A percentile compares a stretch with the other conserved stretches of the same genome.
These are phyloP conservation scores for Carpinus viminea DNA, from an alignment of 306 rosid genomes.

Conservation along the genomic window DNA sequence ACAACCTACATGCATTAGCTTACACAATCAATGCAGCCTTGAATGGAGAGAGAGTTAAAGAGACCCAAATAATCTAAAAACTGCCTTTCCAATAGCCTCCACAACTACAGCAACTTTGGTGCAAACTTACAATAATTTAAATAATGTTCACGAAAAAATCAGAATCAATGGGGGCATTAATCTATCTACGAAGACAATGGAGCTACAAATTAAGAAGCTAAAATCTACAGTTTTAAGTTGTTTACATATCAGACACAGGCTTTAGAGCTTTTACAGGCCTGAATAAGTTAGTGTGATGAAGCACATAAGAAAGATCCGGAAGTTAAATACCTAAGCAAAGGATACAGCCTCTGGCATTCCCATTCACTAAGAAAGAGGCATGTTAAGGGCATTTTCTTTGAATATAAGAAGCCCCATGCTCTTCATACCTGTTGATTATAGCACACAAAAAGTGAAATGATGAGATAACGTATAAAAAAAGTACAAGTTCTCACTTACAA, in stretches of 20 bases:
- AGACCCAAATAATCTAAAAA: no score
- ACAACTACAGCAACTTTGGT: no score
- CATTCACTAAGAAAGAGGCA: not conserved
- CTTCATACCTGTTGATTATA: slow-evolving; percentile 74
- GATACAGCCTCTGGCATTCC: no score
- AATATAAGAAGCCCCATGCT: slow-evolving; percentile 95
- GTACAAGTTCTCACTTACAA: not conserved
- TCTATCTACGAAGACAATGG: not conserved
- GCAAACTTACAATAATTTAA: not conserved
- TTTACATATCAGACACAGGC: not conserved
- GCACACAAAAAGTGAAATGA: slow-evolving; percentile 11
- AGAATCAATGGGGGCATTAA: not conserved
- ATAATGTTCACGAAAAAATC: not conserved
- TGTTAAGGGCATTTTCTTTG: slow-evolving; percentile 91
- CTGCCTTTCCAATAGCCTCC: no score
- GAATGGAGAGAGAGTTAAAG: no score
- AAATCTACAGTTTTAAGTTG: not conserved
- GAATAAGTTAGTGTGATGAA: not conserved
- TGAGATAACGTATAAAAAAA: not conserved
- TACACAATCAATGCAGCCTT: no score
- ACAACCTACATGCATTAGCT: no score
- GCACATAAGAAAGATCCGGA: not conserved
- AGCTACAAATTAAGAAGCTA: not conserved
- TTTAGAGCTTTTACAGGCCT: slow-evolving; percentile 1
- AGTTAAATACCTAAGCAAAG: not conserved